Evolutionary conservation across 768 basidiomycete genomes (phyloP).

Genomic region (Tricholoma furcatifolium): DNA sequence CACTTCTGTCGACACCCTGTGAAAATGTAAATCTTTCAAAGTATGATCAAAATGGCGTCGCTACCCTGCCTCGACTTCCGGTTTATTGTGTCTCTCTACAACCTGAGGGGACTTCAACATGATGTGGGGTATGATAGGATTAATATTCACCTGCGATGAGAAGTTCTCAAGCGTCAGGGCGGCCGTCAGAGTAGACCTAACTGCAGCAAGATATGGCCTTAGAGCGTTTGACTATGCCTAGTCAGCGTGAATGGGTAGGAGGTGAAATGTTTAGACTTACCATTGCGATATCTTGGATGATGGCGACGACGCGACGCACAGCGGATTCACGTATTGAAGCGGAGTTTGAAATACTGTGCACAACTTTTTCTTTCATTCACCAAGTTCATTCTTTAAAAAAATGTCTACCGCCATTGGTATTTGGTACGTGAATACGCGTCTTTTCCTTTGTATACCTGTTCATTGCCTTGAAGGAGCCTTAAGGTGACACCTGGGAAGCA

Average conservation of each 20-base stretch:
- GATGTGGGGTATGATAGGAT: conserved; percentile 1
- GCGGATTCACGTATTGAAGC: conserved; percentile 24
- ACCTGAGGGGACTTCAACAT: conserved; percentile 50
- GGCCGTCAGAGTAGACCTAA: conserved; percentile 95
- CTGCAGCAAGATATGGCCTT: conserved; percentile 93
- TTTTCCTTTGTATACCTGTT: not conserved
- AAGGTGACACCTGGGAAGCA: conserved; percentile 57
- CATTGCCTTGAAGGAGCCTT: conserved; percentile 50
- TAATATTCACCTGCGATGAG: conserved; percentile 77
- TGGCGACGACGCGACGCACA: not conserved
- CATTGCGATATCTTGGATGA: conserved; percentile 35
- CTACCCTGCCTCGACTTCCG: conserved; percentile 89
- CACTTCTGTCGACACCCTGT: conserved; percentile 89
- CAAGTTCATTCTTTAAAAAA: conserved; percentile 5
- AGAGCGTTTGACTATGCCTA: conserved; percentile 82
- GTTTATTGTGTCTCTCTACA: conserved; percentile 96
- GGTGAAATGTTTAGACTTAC: conserved; percentile 33
- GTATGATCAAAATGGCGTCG: not conserved
- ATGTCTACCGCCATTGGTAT: conserved; percentile 66
- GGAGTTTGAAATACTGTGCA: conserved; percentile 42
- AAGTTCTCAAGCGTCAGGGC: conserved; percentile 98
- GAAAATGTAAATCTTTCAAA: not conserved
- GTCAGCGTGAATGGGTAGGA: conserved; percentile 4
- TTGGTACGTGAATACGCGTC: conserved; percentile 51
- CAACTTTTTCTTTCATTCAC: conserved; percentile 16